These are phyloP conservation scores for Paragyromitra xinjiangensis DNA, from an alignment of 495 filamentous ascomycete genomes.

Conservation along the genomic window DNA sequence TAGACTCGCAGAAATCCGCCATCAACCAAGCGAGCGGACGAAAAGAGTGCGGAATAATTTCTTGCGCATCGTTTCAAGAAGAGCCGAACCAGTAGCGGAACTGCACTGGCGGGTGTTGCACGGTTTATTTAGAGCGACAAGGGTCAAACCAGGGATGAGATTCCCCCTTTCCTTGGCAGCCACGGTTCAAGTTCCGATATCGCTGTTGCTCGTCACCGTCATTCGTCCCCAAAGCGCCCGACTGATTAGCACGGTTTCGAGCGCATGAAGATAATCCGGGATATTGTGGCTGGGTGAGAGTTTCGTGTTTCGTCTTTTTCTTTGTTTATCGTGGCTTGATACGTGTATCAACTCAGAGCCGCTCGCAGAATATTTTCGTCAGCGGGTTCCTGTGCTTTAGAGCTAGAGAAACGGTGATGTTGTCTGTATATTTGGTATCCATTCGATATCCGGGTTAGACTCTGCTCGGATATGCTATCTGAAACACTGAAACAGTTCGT, in stretches of 20 bases:
- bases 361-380: conserved; percentile 14
- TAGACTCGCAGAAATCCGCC: background rate
- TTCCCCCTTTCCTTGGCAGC: conserved; percentile 45
- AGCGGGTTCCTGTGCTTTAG: conserved; percentile 16
- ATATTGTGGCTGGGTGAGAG: conserved; percentile 34
- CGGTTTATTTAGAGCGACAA: conserved; percentile 51
- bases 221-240: conserved; percentile 49
- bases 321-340: conserved; percentile 49
- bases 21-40: conserved; percentile 38
- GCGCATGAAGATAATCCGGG: conserved; percentile 41
- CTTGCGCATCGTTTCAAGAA: conserved; percentile 32
- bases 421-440: conserved; percentile 36
- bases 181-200: background rate
- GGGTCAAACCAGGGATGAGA: conserved; percentile 30
- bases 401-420: conserved; percentile 17
- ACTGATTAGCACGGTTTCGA: conserved; percentile 42
- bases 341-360: conserved; percentile 43
- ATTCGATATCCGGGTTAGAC: conserved; percentile 31
- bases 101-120: conserved; percentile 34
- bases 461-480: conserved; percentile 26
- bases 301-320: conserved; percentile 35
- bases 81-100: conserved; percentile 43
- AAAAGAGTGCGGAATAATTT: conserved; percentile 40
- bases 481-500: conserved; percentile 33
- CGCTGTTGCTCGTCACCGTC: conserved; percentile 15